Conservation (phyloP, 2,329 filamentous ascomycete species). For the Tolypocladium sp. region DNA sequence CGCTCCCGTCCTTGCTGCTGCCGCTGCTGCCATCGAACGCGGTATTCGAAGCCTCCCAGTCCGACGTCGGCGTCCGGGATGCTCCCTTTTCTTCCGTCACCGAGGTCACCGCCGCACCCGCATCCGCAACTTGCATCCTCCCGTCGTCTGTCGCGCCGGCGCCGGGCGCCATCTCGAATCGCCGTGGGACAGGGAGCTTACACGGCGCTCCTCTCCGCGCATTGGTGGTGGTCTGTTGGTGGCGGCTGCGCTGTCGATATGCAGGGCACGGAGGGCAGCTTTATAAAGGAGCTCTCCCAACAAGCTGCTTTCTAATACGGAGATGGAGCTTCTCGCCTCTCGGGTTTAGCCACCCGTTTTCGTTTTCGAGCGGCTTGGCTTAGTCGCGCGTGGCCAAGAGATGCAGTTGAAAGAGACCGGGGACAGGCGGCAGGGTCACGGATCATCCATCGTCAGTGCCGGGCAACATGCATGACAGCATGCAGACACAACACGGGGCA, state of each 20-base stretch:
- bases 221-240: neutral
- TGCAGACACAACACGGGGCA: neutral
- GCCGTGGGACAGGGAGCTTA: neutral
- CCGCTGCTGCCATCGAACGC: neutral
- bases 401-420: neutral
- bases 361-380: neutral
- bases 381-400: neutral
- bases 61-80: neutral
- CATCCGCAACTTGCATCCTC: neutral
- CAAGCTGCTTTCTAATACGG: neutral
- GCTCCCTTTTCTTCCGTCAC: neutral
- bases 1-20: constrained; percentile 8
- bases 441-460: neutral
- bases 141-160: neutral
- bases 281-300: neutral
- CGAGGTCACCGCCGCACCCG: neutral
- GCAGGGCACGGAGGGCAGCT: neutral
- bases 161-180: neutral
- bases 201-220: neutral
- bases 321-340: neutral
- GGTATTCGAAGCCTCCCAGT: neutral
- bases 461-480: neutral
- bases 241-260: neutral
- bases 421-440: neutral
- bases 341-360: neutral